phyloP scores from a whole-genome alignment of 495 filamentous ascomycete genomes.

The Clohesyomyces aquaticus region DNA sequence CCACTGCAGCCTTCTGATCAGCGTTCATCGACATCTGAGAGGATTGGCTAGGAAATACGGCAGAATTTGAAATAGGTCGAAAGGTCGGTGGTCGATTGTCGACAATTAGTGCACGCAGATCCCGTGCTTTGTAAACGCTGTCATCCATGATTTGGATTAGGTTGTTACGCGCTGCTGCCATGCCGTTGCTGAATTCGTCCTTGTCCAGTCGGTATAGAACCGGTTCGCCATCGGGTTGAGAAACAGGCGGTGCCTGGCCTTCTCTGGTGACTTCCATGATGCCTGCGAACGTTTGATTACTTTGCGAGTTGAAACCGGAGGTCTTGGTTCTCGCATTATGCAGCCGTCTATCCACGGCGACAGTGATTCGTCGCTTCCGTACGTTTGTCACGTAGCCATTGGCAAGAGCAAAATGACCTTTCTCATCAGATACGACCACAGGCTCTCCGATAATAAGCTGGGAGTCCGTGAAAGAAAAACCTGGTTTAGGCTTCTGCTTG shows the following conservation, averaged over 20 bases:
- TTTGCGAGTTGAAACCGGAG: constrained; percentile 70
- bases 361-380: constrained; percentile 71
- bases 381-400: constrained; percentile 86
- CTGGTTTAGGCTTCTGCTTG: constrained; percentile 61
- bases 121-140: constrained; percentile 68
- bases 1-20: constrained; percentile 82
- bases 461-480: constrained; percentile 85
- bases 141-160: constrained; percentile 89
- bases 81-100: constrained; percentile 73
- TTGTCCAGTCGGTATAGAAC: constrained; percentile 87
- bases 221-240: constrained; percentile 57
- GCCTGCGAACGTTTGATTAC: constrained; percentile 83
- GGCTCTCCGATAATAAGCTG: constrained; percentile 89
- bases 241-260: constrained; percentile 46
- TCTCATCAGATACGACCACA: constrained; percentile 93
- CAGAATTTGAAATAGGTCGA: constrained; percentile 63
- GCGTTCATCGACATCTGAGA: constrained; percentile 69
- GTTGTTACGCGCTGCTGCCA: constrained; percentile 93
- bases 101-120: constrained; percentile 77
- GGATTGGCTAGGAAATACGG: constrained; percentile 54
- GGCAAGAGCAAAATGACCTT: constrained; percentile 90
- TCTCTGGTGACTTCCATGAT: constrained; percentile 84
- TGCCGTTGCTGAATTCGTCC: constrained; percentile 96
- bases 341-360: constrained; percentile 84
- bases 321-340: constrained; percentile 80